A percentile compares a stretch with the other conserved stretches of the same genome.
Evolutionary conservation across 2,329 filamentous ascomycete species (phyloP).

Genomic region (Hirsutella thompsonii): DNA sequence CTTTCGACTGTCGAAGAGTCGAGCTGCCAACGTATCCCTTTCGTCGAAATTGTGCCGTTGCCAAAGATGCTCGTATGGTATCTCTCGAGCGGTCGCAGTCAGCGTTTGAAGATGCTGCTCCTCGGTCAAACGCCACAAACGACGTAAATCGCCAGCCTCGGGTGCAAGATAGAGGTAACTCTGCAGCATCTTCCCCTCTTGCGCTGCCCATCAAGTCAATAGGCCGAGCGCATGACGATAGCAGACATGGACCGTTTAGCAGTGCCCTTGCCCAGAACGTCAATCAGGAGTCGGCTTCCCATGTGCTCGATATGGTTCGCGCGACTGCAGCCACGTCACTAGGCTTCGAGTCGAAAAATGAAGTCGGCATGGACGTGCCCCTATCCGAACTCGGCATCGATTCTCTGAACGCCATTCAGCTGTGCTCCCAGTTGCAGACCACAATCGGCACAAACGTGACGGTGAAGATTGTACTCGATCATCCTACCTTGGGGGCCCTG

Average conservation of each 20-base stretch:
- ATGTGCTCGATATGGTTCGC: slow-evolving; percentile 5
- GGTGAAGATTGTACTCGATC: slow-evolving; percentile 1
- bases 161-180: no score
- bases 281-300: background rate
- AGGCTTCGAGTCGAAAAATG: slow-evolving; percentile 2
- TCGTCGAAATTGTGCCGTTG: slow-evolving; percentile 8
- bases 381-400: slow-evolving; percentile 8
- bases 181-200: no score
- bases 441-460: slow-evolving; percentile 2
- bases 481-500: background rate
- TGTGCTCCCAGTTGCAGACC: slow-evolving; percentile 5
- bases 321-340: slow-evolving; percentile 5
- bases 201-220: no score
- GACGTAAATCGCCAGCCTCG: no score
- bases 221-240: no score
- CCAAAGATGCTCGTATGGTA: no score
- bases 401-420: slow-evolving; percentile 7
- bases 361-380: slow-evolving; percentile 5
- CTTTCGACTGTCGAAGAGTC: slow-evolving; percentile 13
- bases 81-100: no score
- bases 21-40: slow-evolving; percentile 18
- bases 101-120: no score
- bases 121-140: no score
- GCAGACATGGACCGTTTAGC: background rate
- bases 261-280: no score